phyloP scores from a whole-genome alignment of 2,329 filamentous ascomycete species.

The Thielaviopsis ethacetica region DNA sequence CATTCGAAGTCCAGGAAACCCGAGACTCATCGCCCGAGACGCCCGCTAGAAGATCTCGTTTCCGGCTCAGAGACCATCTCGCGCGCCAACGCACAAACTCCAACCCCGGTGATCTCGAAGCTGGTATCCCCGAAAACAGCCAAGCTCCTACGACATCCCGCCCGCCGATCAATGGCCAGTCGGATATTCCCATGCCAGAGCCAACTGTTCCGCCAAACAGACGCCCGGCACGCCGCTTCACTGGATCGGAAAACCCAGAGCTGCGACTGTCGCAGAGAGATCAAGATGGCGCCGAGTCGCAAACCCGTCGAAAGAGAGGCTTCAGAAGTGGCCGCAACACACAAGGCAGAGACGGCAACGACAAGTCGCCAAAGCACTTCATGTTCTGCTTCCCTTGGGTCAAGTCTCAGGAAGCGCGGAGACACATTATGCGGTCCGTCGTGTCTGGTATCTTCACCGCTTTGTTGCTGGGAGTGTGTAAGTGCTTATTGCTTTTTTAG shows the following conservation, averaged over 20 bases:
- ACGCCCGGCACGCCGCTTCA: constrained; percentile 15
- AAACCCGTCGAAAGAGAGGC: background rate
- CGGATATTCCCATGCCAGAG: background rate
- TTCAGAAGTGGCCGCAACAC: background rate
- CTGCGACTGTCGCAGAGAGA: constrained; percentile 25
- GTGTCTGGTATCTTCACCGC: constrained; percentile 48
- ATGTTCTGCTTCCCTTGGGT: constrained; percentile 40
- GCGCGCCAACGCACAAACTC: background rate
- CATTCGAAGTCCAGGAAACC: background rate
- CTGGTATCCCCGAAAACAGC: background rate
- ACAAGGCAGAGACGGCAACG: background rate
- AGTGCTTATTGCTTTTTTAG: constrained; percentile 20
- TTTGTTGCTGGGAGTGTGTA: constrained; percentile 48
- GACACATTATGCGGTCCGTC: constrained; percentile 42
- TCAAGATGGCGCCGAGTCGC: background rate
- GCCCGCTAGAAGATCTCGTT: background rate
- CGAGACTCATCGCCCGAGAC: constrained; percentile 5
- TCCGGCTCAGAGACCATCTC: background rate
- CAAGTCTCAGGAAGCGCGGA: constrained; percentile 34
- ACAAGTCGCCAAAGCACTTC: constrained; percentile 18
- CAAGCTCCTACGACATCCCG: background rate
- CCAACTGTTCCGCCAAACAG: constrained; percentile 2
- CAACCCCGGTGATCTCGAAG: background rate
- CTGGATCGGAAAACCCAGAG: constrained; percentile 31
- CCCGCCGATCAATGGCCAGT: background rate